Evolutionary conservation across 2,329 filamentous ascomycete genomes (phyloP).

Genomic region (Cylindrodendrum hubeiense): DNA sequence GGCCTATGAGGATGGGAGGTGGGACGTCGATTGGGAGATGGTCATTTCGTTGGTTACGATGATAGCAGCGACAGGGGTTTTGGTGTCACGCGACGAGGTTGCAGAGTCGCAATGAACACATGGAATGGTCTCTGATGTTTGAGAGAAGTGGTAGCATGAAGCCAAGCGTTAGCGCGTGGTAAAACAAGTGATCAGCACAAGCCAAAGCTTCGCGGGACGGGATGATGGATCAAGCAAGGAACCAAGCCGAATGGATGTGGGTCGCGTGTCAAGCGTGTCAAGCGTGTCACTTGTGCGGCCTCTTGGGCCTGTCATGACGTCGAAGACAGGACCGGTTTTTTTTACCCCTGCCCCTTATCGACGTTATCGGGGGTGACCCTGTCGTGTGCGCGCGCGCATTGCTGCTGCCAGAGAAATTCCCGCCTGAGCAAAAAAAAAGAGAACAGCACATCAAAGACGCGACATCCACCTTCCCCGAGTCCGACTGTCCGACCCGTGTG

Average conservation of each 20-base stretch:
- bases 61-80: background rate
- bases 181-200: background rate
- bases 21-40: background rate
- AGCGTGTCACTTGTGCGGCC: background rate
- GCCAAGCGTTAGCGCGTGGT: background rate
- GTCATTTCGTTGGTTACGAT: background rate
- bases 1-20: background rate
- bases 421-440: background rate
- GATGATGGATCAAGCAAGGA: background rate
- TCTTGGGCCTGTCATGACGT: conserved; percentile 3
- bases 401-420: background rate
- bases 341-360: background rate
- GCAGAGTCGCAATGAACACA: background rate
- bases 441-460: conserved; percentile 4
- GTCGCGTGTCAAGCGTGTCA: background rate
- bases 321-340: background rate
- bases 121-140: background rate
- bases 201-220: background rate
- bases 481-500: background rate
- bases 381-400: background rate
- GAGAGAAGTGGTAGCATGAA: background rate
- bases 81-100: background rate
- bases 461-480: background rate
- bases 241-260: background rate
- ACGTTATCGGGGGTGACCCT: background rate